Conservation (phyloP, 1,284 basidiomycete species). For the Salmacisia buchloeana region DNA sequence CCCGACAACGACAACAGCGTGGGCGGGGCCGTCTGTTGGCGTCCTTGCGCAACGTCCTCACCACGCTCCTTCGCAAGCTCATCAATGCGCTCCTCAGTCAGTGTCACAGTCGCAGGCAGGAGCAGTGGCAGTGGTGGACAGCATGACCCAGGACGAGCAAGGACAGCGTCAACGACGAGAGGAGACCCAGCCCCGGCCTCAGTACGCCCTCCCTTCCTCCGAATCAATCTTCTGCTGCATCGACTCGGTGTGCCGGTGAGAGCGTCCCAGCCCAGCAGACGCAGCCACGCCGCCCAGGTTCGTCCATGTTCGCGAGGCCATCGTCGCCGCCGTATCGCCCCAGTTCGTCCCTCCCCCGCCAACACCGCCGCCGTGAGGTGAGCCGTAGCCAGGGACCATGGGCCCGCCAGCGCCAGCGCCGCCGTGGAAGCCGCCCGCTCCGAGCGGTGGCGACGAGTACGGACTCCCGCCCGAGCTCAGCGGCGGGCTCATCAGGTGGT, state of each 20-base stretch:
- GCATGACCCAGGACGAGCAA: not conserved
- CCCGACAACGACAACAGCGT: no score
- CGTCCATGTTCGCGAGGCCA: conserved; percentile 23
- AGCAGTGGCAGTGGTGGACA: not conserved
- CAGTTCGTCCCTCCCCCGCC: conserved; percentile 25
- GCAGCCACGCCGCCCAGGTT: no score
- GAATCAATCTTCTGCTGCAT: conserved; percentile 28
- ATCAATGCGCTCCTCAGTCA: no score
- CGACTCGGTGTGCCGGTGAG: conserved; percentile 4
- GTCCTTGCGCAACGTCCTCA: not conserved
- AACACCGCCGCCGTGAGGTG: conserved; percentile 13
- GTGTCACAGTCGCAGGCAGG: not conserved
- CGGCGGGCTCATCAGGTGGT: not conserved
- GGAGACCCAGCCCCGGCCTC: not conserved
- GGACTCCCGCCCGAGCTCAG: not conserved
- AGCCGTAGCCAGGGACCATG: no score
- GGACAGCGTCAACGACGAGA: not conserved
- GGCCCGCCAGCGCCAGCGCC: no score
- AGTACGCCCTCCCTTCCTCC: conserved; percentile 30
- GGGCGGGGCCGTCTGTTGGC: not conserved
- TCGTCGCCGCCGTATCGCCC: conserved; percentile 11
- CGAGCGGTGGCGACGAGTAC: not conserved
- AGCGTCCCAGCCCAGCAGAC: not conserved
- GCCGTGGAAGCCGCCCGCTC: not conserved
- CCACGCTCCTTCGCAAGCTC: not conserved